Evolutionary conservation across 177 flowering plant species (phyloP).

Genomic region (Vitis hybrid): DNA sequence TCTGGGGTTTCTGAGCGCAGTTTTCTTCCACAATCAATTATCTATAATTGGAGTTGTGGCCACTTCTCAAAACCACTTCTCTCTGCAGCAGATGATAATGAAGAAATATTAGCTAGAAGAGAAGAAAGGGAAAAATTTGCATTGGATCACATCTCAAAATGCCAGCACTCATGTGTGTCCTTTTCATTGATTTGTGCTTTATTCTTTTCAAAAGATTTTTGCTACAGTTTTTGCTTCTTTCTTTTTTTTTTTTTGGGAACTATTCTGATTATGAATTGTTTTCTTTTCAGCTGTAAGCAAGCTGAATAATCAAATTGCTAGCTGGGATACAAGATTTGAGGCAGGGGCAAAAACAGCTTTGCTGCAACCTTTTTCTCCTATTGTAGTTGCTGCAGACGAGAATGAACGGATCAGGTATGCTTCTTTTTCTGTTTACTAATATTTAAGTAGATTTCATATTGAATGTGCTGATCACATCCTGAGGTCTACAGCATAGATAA

Average conservation of each 20-base stretch:
- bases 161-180: constrained; percentile 75
- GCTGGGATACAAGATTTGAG: constrained; percentile 90
- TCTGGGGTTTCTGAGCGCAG: constrained; percentile 70
- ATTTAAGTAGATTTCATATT: too few relatives aligned
- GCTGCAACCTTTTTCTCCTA: constrained; percentile 85
- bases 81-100: constrained; percentile 71
- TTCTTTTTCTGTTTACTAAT: neutral
- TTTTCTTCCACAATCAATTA: constrained; percentile 87
- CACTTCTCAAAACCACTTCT: constrained; percentile 95
- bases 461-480: too few relatives aligned
- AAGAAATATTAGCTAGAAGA: constrained; percentile 62
- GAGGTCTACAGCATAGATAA: too few relatives aligned
- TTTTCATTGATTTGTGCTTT: neutral
- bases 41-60: constrained; percentile 95
- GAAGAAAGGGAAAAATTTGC: constrained; percentile 80
- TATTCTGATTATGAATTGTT: constrained; percentile 6
- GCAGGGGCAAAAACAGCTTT: constrained; percentile 66
- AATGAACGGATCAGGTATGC: constrained; percentile 78
- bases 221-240: neutral
- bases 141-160: constrained; percentile 76
- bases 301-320: constrained; percentile 70
- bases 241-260: neutral
- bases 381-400: constrained; percentile 93
- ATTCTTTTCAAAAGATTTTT: neutral
- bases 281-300: constrained; percentile 61